Percentiles rank a stretch among this genome's conserved stretches.
phyloP scores from a whole-genome alignment of 768 basidiomycete genomes.

The Tricholoma saponaceum region DNA sequence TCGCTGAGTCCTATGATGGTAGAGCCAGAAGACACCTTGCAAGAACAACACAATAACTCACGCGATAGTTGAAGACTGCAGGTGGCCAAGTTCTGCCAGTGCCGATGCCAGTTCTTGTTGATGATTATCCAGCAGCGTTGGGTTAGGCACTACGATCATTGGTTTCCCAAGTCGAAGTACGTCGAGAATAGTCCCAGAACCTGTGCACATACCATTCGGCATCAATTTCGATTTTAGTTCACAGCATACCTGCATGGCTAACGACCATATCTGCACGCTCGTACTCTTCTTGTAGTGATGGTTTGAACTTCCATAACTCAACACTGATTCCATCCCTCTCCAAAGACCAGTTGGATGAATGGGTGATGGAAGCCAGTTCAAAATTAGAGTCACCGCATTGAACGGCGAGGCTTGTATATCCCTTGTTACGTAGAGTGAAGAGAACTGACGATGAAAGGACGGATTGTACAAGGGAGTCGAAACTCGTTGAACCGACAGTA shows the following conservation, averaged over 20 bases:
- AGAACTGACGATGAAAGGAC: constrained; percentile 59
- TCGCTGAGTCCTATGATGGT: constrained; percentile 30
- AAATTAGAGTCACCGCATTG: constrained; percentile 76
- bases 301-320: constrained; percentile 71
- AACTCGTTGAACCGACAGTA: constrained; percentile 88
- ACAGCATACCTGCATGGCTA: constrained; percentile 82
- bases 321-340: constrained; percentile 45
- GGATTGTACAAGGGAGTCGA: constrained; percentile 67
- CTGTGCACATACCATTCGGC: constrained; percentile 34
- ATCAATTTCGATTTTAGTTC: neutral
- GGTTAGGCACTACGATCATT: constrained; percentile 87
- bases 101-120: constrained; percentile 83
- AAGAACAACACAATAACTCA: constrained; percentile 32
- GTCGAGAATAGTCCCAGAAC: constrained; percentile 92
- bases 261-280: constrained; percentile 73
- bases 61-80: constrained; percentile 54
- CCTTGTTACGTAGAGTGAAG: constrained; percentile 42
- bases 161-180: constrained; percentile 71
- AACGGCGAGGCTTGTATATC: constrained; percentile 59
- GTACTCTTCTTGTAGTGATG: constrained; percentile 64
- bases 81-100: constrained; percentile 53
- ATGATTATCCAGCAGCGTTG: constrained; percentile 87
- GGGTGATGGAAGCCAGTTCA: constrained; percentile 27
- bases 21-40: neutral
- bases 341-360: constrained; percentile 22